Conservation (phyloP, 306 rosid genomes). For the Quercus aquifolioides region DNA sequence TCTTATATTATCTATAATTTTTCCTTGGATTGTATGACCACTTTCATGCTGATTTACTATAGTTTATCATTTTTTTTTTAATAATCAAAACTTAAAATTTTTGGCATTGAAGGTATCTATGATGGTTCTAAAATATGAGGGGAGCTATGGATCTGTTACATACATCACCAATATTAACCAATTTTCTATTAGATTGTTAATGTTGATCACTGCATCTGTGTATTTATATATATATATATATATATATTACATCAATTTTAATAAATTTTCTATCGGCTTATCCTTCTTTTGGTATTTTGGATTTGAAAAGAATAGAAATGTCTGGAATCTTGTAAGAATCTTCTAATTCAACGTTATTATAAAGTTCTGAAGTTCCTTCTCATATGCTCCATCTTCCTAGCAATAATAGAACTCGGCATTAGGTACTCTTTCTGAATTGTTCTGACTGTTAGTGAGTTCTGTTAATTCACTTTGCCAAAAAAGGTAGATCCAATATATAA, state of each 20-base stretch:
- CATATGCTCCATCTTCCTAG: not conserved
- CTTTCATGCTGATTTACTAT: not conserved
- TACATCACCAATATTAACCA: not conserved
- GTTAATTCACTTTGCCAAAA: conserved; percentile 1
- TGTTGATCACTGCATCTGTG: too few species aligned
- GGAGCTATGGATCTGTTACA: not conserved
- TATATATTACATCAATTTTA: too few species aligned
- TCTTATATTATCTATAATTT: not conserved
- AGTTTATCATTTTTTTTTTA: not conserved
- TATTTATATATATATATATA: too few species aligned
- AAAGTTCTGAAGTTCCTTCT: not conserved
- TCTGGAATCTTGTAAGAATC: not conserved
- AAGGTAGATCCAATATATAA: conserved; percentile 14
- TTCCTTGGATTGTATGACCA: not conserved
- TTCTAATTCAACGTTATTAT: not conserved
- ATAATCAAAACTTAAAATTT: not conserved
- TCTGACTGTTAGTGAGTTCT: conserved; percentile 2
- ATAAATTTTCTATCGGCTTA: not conserved
- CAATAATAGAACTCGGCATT: not conserved
- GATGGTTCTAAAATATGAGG: not conserved
- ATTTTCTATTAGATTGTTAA: not conserved
- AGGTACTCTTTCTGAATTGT: not conserved
- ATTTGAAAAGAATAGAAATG: not conserved
- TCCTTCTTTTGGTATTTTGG: not conserved
- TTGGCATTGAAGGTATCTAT: not conserved